Conservation (phyloP, 2,329 filamentous ascomycete genomes). For the Neonectria sp. region DNA sequence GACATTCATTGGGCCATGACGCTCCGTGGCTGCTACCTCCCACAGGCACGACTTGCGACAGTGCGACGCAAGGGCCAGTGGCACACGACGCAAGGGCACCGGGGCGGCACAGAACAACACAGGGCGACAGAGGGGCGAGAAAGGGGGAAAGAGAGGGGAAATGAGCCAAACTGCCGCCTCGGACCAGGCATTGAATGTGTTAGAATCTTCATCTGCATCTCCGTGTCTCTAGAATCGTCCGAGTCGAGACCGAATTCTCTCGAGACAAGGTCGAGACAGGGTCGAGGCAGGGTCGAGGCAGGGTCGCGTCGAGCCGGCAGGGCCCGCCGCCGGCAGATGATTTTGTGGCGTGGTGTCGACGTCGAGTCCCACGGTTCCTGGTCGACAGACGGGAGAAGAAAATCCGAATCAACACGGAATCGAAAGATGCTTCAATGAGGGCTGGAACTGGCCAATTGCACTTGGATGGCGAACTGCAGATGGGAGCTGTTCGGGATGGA, state of each 20-base stretch:
- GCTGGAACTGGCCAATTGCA: slow-evolving; percentile 2
- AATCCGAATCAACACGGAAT: background rate
- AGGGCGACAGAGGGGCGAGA: background rate
- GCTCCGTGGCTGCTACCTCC: background rate
- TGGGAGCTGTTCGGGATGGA: too few relatives aligned
- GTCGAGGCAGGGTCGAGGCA: background rate
- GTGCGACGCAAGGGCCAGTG: slow-evolving; percentile 3
- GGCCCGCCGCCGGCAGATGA: slow-evolving; percentile 5
- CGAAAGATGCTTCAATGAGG: background rate
- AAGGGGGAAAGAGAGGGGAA: background rate
- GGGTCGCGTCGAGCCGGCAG: slow-evolving; percentile 7
- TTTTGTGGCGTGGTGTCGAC: slow-evolving; percentile 11
- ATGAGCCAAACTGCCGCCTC: background rate
- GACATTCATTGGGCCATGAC: background rate
- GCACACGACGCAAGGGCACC: slow-evolving; percentile 1
- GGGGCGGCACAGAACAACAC: background rate
- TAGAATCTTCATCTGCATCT: background rate
- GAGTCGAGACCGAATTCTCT: background rate
- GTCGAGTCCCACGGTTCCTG: background rate
- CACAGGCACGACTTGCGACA: background rate
- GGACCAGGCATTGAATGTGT: background rate
- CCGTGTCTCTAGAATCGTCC: background rate
- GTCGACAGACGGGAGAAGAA: slow-evolving; percentile 1
- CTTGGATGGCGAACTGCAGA: background rate
- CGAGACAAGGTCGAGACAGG: background rate